Base-by-base conservation (phyloP, 306 rosid species). In the Dalbergia cochinchinensis region DNA sequence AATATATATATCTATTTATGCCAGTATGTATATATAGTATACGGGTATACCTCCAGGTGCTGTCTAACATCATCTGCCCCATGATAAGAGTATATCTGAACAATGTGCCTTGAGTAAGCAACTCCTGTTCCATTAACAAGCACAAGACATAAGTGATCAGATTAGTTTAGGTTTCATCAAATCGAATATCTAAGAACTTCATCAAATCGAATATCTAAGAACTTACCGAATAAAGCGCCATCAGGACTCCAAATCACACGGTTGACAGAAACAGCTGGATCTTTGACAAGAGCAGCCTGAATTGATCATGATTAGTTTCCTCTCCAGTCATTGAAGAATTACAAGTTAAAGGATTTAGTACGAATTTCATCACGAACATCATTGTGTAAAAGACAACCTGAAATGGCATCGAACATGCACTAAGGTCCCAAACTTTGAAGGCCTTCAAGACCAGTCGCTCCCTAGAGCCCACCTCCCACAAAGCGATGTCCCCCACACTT, bases 171-270 rank as follows among this genome's bases (percentile, higher is more conserved):
- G 7, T 4, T 37, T 37, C 41, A 37, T 26, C 31, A 37, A 37
- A 83, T 70, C 12, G 54, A 63, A 53, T 69, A 76, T 20, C 33
- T 48, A 77, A 75, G 22, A 73, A 76, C 92, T 83, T 82, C 41
- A 37, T 26, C 31, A 37, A 37, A 83, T 70, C 12, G 54, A 63
- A 53, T 69, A 76, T 20, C 33, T 48, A 77, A 75, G 22, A 73
- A 76, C 92, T 83, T 82, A 95, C 99, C 99, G 74, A 95, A 95
- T 76, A 91, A 90, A 69, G 93, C 71, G 65, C 99, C 99, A 73
- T 95, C 98, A 19, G 99, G 98, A 80, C 99, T 92, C 99, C 99
- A 95, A 71, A 91, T 95, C 31, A 95, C 99, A 58, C 99, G 99
- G 83, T 95, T 95, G 35, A 95, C 99, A 45, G 98, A 95, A 78